These are phyloP conservation scores for Talaromyces amestolkiae DNA, from an alignment of 2,329 filamentous ascomycete species.

Conservation along the genomic window DNA sequence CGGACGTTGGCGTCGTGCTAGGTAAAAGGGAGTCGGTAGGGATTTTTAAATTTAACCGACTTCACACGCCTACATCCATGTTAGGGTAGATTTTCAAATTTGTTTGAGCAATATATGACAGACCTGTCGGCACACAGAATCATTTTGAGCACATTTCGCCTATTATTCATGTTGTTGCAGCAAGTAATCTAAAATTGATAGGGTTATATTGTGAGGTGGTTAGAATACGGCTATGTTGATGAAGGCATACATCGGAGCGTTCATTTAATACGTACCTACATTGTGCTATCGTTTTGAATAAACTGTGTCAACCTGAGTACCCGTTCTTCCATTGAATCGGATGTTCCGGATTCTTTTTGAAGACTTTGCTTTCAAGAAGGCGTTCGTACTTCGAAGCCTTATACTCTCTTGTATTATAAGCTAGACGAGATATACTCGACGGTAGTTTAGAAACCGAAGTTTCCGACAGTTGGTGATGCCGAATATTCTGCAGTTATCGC, in stretches of 20 bases:
- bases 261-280: not conserved
- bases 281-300: not conserved
- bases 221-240: not conserved
- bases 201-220: not conserved
- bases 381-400: not conserved
- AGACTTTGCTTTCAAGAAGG: no score
- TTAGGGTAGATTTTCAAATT: not conserved
- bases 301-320: no score
- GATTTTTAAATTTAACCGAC: not conserved
- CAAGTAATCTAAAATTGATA: not conserved
- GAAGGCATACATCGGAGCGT: not conserved
- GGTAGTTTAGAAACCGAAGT: not conserved
- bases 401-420: not conserved
- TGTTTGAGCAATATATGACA: not conserved
- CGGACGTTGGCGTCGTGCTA: not conserved
- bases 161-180: not conserved
- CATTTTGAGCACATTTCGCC: not conserved
- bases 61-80: not conserved
- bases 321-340: no score
- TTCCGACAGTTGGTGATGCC: not conserved
- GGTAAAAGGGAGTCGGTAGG: not conserved
- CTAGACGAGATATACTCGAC: not conserved
- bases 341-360: no score
- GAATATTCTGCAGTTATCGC: not conserved
- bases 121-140: not conserved